These are phyloP conservation scores for Aspergillus sclerotialis DNA, from an alignment of 2,329 filamentous ascomycete genomes.

Conservation along the genomic window DNA sequence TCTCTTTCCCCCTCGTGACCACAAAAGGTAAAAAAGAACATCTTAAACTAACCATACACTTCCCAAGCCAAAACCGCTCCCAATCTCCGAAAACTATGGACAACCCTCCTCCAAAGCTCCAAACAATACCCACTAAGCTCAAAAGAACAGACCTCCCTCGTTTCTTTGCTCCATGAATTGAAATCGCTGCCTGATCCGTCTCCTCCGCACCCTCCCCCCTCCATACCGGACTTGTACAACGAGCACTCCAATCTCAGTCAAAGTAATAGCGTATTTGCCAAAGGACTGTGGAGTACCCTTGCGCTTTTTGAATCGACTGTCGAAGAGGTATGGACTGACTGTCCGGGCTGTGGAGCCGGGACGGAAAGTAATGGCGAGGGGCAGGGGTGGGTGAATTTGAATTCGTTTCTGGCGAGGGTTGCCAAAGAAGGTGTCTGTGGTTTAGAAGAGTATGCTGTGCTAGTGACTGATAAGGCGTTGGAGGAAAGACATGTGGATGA, in stretches of 20 bases:
- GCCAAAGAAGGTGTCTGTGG: constrained; percentile 2
- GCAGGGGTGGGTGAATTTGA: constrained; percentile 6
- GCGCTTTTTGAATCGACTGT: constrained; percentile 4
- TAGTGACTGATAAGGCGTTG: constrained; percentile 3
- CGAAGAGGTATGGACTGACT: constrained; percentile 2
- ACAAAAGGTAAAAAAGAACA: no score
- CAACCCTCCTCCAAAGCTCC: background rate
- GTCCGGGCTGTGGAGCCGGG: constrained; percentile 2
- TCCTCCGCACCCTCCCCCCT: no score
- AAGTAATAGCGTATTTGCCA: no score
- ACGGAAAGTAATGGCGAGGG: constrained; percentile 2
- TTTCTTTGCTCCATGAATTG: constrained; percentile 4
- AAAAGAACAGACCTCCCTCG: constrained; percentile 2
- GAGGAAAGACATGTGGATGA: constrained; percentile 6
- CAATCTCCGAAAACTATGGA: no score
- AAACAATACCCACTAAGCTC: background rate
- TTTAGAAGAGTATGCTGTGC: constrained; percentile 4
- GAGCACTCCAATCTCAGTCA: no score
- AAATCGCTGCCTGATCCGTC: constrained; percentile 1
- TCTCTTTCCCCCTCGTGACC: no score
- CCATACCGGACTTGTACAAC: background rate
- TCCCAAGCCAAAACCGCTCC: no score
- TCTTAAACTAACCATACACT: no score
- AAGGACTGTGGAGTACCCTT: no score
- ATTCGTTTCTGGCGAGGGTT: constrained; percentile 7